A percentile compares a stretch with the other conserved stretches of the same genome.
phyloP scores from a whole-genome alignment of 1,284 basidiomycete genomes.

The Psilocybe mexicana region DNA sequence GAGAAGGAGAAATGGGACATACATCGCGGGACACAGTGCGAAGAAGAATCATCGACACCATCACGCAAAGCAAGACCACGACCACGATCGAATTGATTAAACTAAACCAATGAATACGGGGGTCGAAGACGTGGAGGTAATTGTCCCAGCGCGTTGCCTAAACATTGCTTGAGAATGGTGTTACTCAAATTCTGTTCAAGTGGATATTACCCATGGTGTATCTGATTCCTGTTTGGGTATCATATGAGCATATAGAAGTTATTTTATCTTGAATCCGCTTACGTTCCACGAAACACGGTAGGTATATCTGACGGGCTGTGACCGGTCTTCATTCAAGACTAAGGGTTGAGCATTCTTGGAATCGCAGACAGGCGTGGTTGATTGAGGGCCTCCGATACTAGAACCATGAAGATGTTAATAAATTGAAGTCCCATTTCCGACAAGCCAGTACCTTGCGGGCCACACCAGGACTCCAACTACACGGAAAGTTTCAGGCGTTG shows the following conservation, averaged over 20 bases:
- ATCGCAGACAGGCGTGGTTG: constrained; percentile 40
- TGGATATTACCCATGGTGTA: constrained; percentile 71
- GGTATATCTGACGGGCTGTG: constrained; percentile 83
- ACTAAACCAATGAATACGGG: constrained; percentile 89
- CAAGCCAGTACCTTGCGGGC: constrained; percentile 68
- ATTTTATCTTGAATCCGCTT: constrained; percentile 28
- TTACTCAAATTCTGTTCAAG: neutral
- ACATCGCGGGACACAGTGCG: constrained; percentile 90
- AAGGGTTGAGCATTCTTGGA: constrained; percentile 48
- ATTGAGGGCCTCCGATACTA: constrained; percentile 64
- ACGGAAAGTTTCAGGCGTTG: constrained; percentile 68
- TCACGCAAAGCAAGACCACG: constrained; percentile 86
- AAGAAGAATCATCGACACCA: constrained; percentile 92
- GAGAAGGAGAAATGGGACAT: constrained; percentile 27
- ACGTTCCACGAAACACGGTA: constrained; percentile 90
- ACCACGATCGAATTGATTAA: constrained; percentile 93
- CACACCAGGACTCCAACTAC: constrained; percentile 93
- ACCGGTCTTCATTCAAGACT: constrained; percentile 59
- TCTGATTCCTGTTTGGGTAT: constrained; percentile 62
- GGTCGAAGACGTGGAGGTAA: constrained; percentile 84
- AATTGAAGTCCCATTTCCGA: neutral
- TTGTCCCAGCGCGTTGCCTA: constrained; percentile 96
- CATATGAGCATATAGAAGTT: constrained; percentile 8
- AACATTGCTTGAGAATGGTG: neutral
- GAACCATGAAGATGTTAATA: constrained; percentile 3